Conservation (phyloP, 164 flowering plant species). For the Aristolochia fimbriata region DNA sequence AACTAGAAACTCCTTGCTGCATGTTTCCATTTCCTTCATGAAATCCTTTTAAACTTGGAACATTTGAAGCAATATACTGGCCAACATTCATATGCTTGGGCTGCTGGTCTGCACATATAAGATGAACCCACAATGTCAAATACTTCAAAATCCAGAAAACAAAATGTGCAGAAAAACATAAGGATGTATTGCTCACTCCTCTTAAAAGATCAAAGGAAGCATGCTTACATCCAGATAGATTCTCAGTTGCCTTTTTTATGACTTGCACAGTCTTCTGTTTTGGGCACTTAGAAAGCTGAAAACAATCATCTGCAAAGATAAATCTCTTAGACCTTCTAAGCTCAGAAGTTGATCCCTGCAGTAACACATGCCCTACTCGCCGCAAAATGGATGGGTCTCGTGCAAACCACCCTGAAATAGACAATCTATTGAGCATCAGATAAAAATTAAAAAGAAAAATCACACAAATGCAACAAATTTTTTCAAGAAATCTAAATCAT, state of each 20-base stretch:
- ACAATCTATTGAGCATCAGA: neutral
- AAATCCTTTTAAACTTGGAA: constrained; percentile 67
- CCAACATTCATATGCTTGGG: constrained; percentile 63
- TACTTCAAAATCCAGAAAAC: too few species aligned
- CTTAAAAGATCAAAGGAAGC: neutral
- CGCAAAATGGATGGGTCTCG: constrained; percentile 72
- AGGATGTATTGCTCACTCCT: neutral
- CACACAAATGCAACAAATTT: too few species aligned
- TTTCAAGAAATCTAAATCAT: too few species aligned
- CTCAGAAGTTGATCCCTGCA: constrained; percentile 38
- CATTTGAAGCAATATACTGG: constrained; percentile 60
- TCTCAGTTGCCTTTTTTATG: constrained; percentile 51
- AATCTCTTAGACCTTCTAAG: constrained; percentile 53
- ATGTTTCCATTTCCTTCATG: constrained; percentile 34
- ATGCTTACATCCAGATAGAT: constrained; percentile 79
- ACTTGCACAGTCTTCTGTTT: constrained; percentile 47
- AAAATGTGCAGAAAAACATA: too few species aligned
- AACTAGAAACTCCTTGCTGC: constrained; percentile 42
- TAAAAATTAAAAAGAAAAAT: neutral
- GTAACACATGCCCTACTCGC: constrained; percentile 68
- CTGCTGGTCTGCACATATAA: constrained; percentile 51
- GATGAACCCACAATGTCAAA: neutral
- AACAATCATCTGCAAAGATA: constrained; percentile 84
- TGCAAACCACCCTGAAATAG: constrained; percentile 71
- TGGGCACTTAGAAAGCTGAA: constrained; percentile 74